phyloP scores from a whole-genome alignment of 202 grass and related monocot genomes.

The Brachypodium distachyon region DNA sequence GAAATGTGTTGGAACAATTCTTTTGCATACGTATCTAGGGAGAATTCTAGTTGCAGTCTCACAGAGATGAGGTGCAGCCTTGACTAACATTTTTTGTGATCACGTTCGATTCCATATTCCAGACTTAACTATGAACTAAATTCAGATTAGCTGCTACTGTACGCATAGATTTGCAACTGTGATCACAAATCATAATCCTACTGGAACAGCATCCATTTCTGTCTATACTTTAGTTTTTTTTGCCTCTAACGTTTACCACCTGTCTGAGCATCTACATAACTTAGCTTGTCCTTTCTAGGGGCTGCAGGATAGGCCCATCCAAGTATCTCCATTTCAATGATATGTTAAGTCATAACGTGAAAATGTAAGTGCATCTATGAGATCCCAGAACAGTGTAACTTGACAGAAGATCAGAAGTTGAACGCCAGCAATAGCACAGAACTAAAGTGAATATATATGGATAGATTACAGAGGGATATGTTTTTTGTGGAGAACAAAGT shows the following conservation, averaged over 20 bases:
- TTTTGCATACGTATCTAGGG: slow-evolving; percentile 36
- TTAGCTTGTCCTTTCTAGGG: not conserved
- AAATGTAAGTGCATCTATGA: not conserved
- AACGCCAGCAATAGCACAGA: not conserved
- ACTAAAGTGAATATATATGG: not conserved
- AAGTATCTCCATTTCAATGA: not conserved
- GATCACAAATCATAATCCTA: not conserved
- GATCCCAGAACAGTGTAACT: not conserved
- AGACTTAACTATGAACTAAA: not conserved
- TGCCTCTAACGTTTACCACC: not conserved
- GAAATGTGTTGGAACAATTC: slow-evolving; percentile 31
- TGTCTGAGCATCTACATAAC: not conserved
- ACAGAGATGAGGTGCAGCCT: slow-evolving; percentile 34
- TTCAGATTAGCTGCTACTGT: not conserved
- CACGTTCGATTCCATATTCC: not conserved
- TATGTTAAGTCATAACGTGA: not conserved
- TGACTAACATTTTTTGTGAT: slow-evolving; percentile 14
- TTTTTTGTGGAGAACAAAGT: not conserved
- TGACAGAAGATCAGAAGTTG: not conserved
- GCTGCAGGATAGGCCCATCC: not conserved
- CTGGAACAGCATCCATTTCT: not conserved
- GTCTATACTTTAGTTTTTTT: not conserved
- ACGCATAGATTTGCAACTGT: not conserved
- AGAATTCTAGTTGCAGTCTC: slow-evolving; percentile 21
- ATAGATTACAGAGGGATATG: not conserved